These are phyloP conservation scores for Cutaneotrichosporon curvatum DNA, from an alignment of 1,284 basidiomycete species.

Conservation along the genomic window DNA sequence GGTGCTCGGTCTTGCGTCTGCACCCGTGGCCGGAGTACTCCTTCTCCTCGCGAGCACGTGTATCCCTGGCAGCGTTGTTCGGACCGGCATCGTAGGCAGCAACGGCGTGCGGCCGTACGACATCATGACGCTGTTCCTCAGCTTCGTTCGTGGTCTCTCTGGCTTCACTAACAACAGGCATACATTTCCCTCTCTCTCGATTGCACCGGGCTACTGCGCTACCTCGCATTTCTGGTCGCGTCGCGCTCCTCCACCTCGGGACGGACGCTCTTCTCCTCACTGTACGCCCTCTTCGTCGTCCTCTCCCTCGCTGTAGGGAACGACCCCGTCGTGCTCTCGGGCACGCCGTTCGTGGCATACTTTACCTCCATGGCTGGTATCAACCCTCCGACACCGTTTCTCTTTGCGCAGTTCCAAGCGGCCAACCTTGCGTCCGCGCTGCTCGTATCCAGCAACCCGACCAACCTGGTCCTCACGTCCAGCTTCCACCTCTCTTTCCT, in stretches of 20 bases:
- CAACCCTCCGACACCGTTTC: conserved; percentile 56
- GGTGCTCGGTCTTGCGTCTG: conserved; percentile 61
- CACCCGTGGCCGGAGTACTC: conserved; percentile 70
- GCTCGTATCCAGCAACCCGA: conserved; percentile 49
- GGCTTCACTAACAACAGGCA: conserved; percentile 50
- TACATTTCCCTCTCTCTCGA: conserved; percentile 93
- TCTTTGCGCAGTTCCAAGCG: conserved; percentile 61
- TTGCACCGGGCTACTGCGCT: conserved; percentile 71
- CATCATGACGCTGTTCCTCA: conserved; percentile 86
- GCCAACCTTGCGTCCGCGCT: conserved; percentile 64
- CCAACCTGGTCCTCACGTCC: conserved; percentile 49
- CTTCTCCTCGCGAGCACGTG: conserved; percentile 69
- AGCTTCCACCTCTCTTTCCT: conserved; percentile 46
- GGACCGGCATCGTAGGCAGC: conserved; percentile 55
- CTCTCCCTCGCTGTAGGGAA: conserved; percentile 81
- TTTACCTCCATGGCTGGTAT: conserved; percentile 67
- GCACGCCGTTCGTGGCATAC: conserved; percentile 80
- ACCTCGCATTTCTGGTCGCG: conserved; percentile 80
- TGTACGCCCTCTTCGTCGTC: conserved; percentile 72
- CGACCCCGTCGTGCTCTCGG: conserved; percentile 71
- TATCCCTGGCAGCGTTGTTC: conserved; percentile 59
- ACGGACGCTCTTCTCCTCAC: conserved; percentile 63
- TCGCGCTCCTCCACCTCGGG: conserved; percentile 61
- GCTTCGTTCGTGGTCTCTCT: conserved; percentile 51
- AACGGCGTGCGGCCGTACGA: conserved; percentile 81